phyloP scores from a whole-genome alignment of 2,329 filamentous ascomycete species.

The Neofusicoccum laricinum region DNA sequence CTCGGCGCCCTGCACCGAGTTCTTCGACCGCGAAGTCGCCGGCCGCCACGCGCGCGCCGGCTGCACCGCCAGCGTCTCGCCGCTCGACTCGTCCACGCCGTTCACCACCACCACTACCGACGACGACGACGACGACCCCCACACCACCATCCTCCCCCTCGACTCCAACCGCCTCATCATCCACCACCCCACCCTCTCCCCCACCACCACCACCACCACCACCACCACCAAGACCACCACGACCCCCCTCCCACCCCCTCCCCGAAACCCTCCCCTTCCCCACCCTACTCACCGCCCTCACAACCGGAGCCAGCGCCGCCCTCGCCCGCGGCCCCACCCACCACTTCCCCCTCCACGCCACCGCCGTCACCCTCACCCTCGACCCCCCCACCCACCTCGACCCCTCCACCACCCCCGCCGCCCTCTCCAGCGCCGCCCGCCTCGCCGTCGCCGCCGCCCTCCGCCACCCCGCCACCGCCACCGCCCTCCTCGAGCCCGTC shows the following conservation, averaged over 20 bases:
- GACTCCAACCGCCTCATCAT: conserved; percentile 62
- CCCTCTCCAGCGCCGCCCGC: conserved; percentile 64
- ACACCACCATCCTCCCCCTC: conserved; percentile 28
- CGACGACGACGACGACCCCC: too few relatives aligned
- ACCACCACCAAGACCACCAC: too few relatives aligned
- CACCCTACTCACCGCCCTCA: conserved; percentile 54
- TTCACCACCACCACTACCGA: conserved; percentile 20
- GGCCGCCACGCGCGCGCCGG: conserved; percentile 76
- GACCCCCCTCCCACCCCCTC: too few relatives aligned
- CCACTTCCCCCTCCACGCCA: conserved; percentile 75
- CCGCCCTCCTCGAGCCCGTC: conserved; percentile 79
- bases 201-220: conserved; percentile 39
- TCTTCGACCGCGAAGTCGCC: conserved; percentile 76
- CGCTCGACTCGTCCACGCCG: conserved; percentile 44
- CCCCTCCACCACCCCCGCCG: conserved; percentile 64
- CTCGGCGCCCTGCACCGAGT: conserved; percentile 56
- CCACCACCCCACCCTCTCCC: conserved; percentile 48
- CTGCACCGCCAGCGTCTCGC: conserved; percentile 67
- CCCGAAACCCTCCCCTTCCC: conserved; percentile 52
- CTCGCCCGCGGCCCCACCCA: conserved; percentile 81
- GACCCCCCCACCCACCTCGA: conserved; percentile 64
- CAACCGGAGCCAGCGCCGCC: conserved; percentile 79
- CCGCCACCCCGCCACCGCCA: conserved; percentile 57
- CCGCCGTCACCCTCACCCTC: conserved; percentile 67
- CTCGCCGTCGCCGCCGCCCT: conserved; percentile 65